Evolutionary conservation across 1,284 basidiomycete species (phyloP), one percentile per base, ranked within the genome.

Genomic region (Xerocomus nothofagi): DNA sequence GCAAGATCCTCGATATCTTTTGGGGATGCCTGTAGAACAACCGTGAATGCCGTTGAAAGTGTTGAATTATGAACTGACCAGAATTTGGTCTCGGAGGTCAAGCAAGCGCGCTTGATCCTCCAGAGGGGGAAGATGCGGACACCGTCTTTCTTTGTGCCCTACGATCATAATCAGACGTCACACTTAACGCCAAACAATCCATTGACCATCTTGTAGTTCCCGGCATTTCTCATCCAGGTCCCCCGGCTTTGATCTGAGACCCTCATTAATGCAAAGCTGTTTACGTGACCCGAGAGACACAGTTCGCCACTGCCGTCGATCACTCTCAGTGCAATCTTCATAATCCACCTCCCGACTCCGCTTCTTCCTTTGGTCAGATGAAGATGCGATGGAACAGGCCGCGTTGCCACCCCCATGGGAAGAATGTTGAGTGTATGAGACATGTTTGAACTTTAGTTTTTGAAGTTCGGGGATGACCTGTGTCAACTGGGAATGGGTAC

Each of bases 1-100:
- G 92, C 91, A 6, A 98, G 79, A 58, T 98, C 95, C 66, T 98
- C 96, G 7, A 99, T 98, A 57, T 98, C 95, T 65, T 90, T 92
- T 0, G 95, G 91, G 2, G 81, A 78, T 0, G 91, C 88, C 92
- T 93, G 48, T 8, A 29, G 11, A 43, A 47, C 2, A 37, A n/a
- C 24, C 9, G 20, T 50, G 24, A 54, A 39, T 45, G 5, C 10
- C n/a, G 34, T 21, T n/a, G 23, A 27, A 47, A 52, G 23, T 31
- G 14, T 14, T 11, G 15, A 42, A 39, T 34, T 41, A 45, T 33
- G 6, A 17, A 70, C 82, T 37, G 56, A 91, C 93, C 57, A 98
- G 71, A 24, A 97, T 88, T 55, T 90, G 83, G 67, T 98, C 96
- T 38, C 94, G 78, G 52, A 96, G 85, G 56, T 93, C 89, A n/a